Conservation (phyloP, 352 stramenopile species). For the Phytopythium helicoides region DNA sequence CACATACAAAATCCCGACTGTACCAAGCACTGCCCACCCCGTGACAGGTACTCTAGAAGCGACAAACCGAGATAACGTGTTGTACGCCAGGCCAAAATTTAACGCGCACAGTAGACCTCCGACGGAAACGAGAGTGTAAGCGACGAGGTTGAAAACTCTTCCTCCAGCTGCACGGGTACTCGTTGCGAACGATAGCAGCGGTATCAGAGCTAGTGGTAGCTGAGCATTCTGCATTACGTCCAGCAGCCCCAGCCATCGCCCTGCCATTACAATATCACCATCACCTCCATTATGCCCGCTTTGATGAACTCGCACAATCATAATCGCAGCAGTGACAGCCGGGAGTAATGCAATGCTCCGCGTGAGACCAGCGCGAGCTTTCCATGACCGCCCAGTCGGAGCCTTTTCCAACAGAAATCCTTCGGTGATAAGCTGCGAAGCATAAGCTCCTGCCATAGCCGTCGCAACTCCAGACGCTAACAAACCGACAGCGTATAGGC, state of each 20-base stretch:
- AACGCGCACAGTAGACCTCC: constrained; percentile 53
- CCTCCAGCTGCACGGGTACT: constrained; percentile 61
- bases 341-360: constrained; percentile 82
- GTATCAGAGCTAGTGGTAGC: constrained; percentile 84
- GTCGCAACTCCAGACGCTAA: constrained; percentile 89
- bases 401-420: constrained; percentile 85
- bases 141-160: constrained; percentile 41
- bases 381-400: constrained; percentile 58
- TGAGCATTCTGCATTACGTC: constrained; percentile 89
- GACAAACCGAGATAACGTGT: constrained; percentile 40
- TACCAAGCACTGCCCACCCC: constrained; percentile 10
- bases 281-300: constrained; percentile 20
- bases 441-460: constrained; percentile 94
- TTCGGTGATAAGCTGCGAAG: constrained; percentile 94
- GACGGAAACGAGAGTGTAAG: constrained; percentile 29
- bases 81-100: constrained; percentile 66
- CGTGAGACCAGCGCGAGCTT: constrained; percentile 78
- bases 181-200: constrained; percentile 74
- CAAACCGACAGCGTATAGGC: constrained; percentile 90
- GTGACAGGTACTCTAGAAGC: constrained; percentile 17
- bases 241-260: constrained; percentile 78
- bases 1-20: constrained; percentile 29
- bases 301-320: constrained; percentile 5
- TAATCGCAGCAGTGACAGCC: constrained; percentile 67
- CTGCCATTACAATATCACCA: constrained; percentile 42